Evolutionary conservation across 169 alveolate species (phyloP), one percentile per base, ranked within the genome.

Genomic region (Theileria parva): DNA sequence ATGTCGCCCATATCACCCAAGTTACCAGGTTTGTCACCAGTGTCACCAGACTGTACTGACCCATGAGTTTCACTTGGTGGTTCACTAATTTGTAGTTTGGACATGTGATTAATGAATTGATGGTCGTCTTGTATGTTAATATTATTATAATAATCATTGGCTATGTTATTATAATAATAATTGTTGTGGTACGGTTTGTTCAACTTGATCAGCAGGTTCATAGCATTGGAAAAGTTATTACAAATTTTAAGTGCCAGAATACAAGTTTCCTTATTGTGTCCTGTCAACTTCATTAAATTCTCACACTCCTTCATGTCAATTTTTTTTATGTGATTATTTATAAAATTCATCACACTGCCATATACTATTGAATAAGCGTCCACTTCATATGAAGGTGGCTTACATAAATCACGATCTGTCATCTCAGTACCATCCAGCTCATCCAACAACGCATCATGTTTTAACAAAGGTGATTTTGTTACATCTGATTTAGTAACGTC

Each of bases 231-330:
- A 63, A 37, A 74, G 39, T 65, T 63, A 12, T 69, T 73, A 57
- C 81, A 80, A 27, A 76, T 27, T 79, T 67, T 74, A 44, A 81
- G 76, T 0, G 88, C 84, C 34, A 81, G 65, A 25, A 21, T 25
- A 67, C 88, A 81, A 51, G 80, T 75, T n/a, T 81, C 83, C 25
- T 53, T 27, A 13, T 77, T 53, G n/a, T 63, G 78, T 15, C 72
- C 66, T 13, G 81, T 69, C 34, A 61, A 63, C 19, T 57, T 48
- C 59, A 74, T 55, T 11, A 81, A 50, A 17, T 50, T 44, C 59
- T 81, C 59, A 8, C 48, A 34, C 13, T 81, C 86, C 27, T 25
- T 63, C 15, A 50, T 17, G 17, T 68, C 30, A 3, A 81, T 79
- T 67, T 81, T 74, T n/a, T 63, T 81, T 11, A 81, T 70, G 19